A percentile compares a stretch with the other conserved stretches of the same genome.
phyloP scores from a whole-genome alignment of 1,284 basidiomycete genomes.

The Pholiota adiposa region DNA sequence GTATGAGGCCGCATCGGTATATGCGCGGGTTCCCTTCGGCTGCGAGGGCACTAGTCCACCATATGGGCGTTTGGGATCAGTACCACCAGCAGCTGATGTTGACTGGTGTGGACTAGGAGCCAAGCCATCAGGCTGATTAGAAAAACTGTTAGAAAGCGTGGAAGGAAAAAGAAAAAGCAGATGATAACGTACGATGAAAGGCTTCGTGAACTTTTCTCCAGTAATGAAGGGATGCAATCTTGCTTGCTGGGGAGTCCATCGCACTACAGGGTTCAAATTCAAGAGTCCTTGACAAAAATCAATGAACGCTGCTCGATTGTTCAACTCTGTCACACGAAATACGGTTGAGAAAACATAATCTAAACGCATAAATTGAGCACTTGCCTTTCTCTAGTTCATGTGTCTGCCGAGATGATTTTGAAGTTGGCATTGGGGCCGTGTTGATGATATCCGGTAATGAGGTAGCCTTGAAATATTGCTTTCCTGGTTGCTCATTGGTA shows the following conservation, averaged over 20 bases:
- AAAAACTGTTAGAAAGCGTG: constrained; percentile 15
- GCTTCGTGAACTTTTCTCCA: constrained; percentile 91
- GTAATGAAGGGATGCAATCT: constrained; percentile 97
- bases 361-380: constrained; percentile 22
- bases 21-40: constrained; percentile 81
- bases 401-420: constrained; percentile 76
- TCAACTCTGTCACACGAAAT: constrained; percentile 69
- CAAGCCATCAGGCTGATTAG: constrained; percentile 53
- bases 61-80: constrained; percentile 87
- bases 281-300: constrained; percentile 97
- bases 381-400: constrained; percentile 93
- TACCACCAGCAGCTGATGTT: constrained; percentile 36
- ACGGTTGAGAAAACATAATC: constrained; percentile 1
- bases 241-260: constrained; percentile 98
- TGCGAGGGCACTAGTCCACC: constrained; percentile 89
- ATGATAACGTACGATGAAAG: constrained; percentile 73
- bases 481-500: constrained; percentile 94
- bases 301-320: constrained; percentile 93
- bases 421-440: constrained; percentile 87
- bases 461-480: constrained; percentile 98
- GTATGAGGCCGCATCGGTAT: constrained; percentile 92
- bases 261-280: constrained; percentile 91
- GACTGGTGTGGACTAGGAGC: constrained; percentile 36
- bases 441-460: constrained; percentile 96
- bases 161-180: constrained; percentile 6